Conservation (phyloP, 495 filamentous ascomycete species). For the Neurospora sp. region DNA sequence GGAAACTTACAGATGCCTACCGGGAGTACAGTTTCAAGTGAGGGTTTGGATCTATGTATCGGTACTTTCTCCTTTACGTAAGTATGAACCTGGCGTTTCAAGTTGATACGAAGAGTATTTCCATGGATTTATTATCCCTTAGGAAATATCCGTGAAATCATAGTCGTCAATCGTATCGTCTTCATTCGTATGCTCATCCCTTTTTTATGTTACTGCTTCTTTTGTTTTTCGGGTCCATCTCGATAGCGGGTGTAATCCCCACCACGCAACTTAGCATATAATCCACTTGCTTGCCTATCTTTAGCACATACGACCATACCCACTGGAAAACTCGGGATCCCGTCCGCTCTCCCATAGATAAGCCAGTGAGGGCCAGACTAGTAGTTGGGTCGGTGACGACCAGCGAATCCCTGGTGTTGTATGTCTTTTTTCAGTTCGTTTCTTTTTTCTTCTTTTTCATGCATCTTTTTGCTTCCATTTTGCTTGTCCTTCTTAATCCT, state of each 20-base stretch:
- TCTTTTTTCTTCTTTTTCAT: background rate
- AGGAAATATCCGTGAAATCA: background rate
- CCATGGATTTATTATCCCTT: too few species aligned
- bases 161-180: background rate
- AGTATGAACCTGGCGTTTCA: background rate
- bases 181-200: background rate
- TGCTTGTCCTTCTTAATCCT: too few species aligned
- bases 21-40: background rate
- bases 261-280: background rate
- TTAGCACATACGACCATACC: background rate
- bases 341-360: background rate
- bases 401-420: slow-evolving; percentile 36
- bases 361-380: slow-evolving; percentile 10
- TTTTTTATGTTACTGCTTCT: background rate
- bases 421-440: slow-evolving; percentile 21
- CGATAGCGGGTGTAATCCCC: background rate
- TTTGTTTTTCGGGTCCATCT: background rate
- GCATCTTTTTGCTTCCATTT: background rate
- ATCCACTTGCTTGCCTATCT: fast-evolving
- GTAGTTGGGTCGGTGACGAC: slow-evolving; percentile 37
- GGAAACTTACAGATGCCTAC: background rate
- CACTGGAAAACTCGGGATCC: background rate
- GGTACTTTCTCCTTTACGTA: background rate
- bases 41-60: background rate
- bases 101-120: background rate